phyloP scores from a whole-genome alignment of 2,329 filamentous ascomycete genomes.

The Aspergillus sclerotialis region DNA sequence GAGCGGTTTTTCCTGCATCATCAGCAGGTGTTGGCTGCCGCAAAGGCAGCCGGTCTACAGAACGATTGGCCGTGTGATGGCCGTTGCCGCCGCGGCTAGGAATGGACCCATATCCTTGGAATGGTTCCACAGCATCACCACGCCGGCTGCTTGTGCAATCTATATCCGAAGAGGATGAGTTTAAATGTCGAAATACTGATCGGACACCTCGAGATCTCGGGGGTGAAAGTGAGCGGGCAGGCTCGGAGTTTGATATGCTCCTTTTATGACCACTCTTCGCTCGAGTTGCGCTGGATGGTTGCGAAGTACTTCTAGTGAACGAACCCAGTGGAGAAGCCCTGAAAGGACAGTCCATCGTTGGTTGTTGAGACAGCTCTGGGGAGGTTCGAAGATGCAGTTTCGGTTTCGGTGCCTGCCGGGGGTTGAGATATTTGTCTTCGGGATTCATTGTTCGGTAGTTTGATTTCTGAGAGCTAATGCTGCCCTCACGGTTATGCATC shows the following conservation, averaged over 20 bases:
- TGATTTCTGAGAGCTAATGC: constrained; percentile 52
- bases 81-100: neutral
- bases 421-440: constrained; percentile 65
- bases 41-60: constrained; percentile 6
- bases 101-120: neutral
- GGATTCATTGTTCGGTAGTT: constrained; percentile 72
- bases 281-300: constrained; percentile 23
- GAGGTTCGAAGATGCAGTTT: constrained; percentile 41
- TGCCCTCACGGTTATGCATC: constrained; percentile 56
- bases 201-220: constrained; percentile 30
- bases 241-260: constrained; percentile 13
- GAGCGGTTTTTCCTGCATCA: constrained; percentile 5
- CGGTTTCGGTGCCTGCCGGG: constrained; percentile 51
- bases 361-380: constrained; percentile 22
- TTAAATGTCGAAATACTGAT: constrained; percentile 30
- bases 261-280: constrained; percentile 12
- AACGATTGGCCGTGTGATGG: neutral
- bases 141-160: no score
- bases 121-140: no score
- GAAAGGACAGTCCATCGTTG: constrained; percentile 18
- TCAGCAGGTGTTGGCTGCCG: constrained; percentile 10
- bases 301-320: constrained; percentile 25
- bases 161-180: constrained; percentile 16
- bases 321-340: constrained; percentile 19
- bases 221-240: constrained; percentile 31